Percentiles rank a stretch among this genome's conserved stretches.
Evolutionary conservation across 257 asterid genomes (phyloP).

Genomic region (Voacanga thouarsii): DNA sequence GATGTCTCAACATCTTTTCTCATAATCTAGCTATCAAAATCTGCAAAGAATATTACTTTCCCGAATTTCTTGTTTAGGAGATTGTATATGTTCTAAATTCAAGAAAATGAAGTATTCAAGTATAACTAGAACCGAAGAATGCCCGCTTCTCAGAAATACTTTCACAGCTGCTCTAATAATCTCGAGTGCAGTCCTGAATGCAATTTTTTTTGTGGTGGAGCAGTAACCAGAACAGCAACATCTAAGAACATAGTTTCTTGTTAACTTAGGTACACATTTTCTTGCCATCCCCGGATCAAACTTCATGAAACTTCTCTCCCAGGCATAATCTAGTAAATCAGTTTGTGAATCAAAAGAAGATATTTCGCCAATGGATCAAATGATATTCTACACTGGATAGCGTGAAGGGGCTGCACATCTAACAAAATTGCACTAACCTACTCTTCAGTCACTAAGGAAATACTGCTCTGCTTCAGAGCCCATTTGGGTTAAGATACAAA

Average conservation of each 20-base stretch:
- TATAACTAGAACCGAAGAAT: not conserved
- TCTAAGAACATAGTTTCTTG: not conserved
- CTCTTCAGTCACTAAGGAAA: conserved; percentile 10
- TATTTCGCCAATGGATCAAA: not conserved
- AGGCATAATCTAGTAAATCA: not conserved
- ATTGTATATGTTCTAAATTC: not conserved
- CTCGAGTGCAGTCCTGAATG: not conserved
- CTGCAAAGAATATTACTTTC: not conserved
- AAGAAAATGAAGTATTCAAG: not conserved
- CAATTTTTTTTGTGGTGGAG: not conserved
- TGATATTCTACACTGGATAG: not conserved
- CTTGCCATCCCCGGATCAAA: not conserved
- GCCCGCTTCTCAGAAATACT: too few relatives aligned
- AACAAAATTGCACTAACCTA: conserved; percentile 47
- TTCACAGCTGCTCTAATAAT: too few relatives aligned
- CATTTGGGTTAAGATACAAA: conserved; percentile 17
- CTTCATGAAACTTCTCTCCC: not conserved
- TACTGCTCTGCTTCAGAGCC: not conserved
- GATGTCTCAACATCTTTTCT: not conserved
- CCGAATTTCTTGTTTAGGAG: not conserved
- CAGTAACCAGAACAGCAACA: not conserved
- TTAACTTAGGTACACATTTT: too few relatives aligned
- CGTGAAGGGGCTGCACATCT: conserved; percentile 11
- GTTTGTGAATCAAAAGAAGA: not conserved
- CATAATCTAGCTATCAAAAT: not conserved